Conservation (phyloP, 768 basidiomycete genomes). For the Macrocybe gigantea region DNA sequence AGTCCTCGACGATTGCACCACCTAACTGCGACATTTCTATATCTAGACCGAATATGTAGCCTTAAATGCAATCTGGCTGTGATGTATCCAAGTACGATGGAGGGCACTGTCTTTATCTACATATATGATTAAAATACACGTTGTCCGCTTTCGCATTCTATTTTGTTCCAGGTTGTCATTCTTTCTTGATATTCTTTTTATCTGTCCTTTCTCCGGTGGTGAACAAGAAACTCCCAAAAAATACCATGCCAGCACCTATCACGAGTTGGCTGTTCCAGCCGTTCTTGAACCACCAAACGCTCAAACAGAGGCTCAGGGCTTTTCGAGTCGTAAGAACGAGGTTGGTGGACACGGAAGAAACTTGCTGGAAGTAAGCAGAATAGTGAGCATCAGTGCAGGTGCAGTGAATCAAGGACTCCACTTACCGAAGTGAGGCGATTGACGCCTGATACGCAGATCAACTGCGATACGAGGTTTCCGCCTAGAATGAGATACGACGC, state of each 20-base stretch:
- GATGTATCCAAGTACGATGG: no score
- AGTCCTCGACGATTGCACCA: no score
- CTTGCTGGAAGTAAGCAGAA: conserved; percentile 36
- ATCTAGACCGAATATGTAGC: no score
- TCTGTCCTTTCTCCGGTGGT: conserved; percentile 14
- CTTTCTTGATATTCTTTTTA: no score
- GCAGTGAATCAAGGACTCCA: conserved; percentile 8
- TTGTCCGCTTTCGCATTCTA: no score
- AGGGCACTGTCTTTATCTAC: no score
- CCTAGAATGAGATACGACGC: conserved; percentile 52
- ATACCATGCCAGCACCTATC: conserved; percentile 69
- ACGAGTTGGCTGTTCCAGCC: conserved; percentile 63
- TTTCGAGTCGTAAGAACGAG: conserved; percentile 77
- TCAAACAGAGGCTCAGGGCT: conserved; percentile 72
- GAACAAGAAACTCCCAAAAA: conserved; percentile 62
- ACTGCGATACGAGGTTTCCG: conserved; percentile 66
- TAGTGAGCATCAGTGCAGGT: background rate
- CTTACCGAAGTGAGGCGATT: conserved; percentile 76
- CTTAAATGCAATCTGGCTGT: no score
- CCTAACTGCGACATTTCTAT: no score
- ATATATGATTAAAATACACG: no score
- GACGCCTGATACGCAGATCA: conserved; percentile 79
- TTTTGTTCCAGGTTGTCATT: no score
- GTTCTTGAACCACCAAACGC: conserved; percentile 81
- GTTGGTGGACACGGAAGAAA: conserved; percentile 78